Percentiles rank a stretch among this genome's conserved stretches.
phyloP scores from a whole-genome alignment of 495 filamentous ascomycete genomes.

The Penicillium ochrochloron region DNA sequence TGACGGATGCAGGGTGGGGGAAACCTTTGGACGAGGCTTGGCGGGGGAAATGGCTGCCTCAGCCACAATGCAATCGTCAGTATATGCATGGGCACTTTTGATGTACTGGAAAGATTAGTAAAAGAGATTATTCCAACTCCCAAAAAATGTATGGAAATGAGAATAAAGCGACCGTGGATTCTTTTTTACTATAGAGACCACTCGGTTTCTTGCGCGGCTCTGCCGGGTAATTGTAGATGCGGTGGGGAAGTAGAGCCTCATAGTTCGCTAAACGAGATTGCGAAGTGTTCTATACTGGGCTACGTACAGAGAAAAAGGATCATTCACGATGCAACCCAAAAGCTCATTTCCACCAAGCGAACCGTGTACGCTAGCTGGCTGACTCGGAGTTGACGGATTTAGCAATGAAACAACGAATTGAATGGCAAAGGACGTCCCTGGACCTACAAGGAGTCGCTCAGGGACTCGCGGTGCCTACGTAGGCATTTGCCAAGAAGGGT shows the following conservation, averaged over 20 bases:
- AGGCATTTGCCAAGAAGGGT: conserved; percentile 7
- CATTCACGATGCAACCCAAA: background rate
- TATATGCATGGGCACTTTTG: background rate
- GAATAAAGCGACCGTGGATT: background rate
- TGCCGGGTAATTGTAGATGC: conserved; percentile 8
- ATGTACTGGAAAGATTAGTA: background rate
- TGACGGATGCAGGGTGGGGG: background rate
- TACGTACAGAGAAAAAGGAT: background rate
- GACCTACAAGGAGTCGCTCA: background rate
- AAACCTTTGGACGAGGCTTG: background rate
- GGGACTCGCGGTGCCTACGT: conserved; percentile 8
- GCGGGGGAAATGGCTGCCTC: conserved; percentile 4
- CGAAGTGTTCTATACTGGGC: background rate
- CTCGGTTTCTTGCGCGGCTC: background rate
- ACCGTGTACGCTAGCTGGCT: background rate
- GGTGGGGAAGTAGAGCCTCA: conserved; percentile 6
- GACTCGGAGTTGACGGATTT: background rate
- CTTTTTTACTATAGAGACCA: background rate
- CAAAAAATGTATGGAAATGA: too few species aligned
- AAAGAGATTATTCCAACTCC: too few species aligned
- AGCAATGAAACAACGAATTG: background rate
- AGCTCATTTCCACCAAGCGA: background rate
- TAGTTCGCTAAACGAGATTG: background rate
- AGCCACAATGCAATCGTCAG: conserved; percentile 16
- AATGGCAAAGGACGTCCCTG: background rate